Evolutionary conservation across 495 filamentous ascomycete genomes (phyloP).

Genomic region (Neurospora sp.): DNA sequence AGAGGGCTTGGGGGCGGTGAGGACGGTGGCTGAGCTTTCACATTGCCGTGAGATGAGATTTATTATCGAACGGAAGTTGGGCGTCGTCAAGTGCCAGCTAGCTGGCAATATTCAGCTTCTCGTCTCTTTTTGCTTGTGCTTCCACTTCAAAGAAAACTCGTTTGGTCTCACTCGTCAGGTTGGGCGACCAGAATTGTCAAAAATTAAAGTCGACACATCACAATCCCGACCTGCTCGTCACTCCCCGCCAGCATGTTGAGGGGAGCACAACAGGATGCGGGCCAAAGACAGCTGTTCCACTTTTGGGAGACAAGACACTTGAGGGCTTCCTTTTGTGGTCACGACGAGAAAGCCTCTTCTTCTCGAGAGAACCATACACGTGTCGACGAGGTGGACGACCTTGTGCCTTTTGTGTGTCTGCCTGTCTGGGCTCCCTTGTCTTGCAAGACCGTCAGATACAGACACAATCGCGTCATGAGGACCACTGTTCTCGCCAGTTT

Average conservation of each 20-base stretch:
- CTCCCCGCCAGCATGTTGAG: conserved; percentile 5
- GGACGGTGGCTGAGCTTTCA: conserved; percentile 20
- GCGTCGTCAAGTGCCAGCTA: conserved; percentile 12
- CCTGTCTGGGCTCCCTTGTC: neutral
- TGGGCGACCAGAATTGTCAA: neutral
- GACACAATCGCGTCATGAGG: neutral
- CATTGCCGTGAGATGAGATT: neutral
- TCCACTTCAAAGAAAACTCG: neutral
- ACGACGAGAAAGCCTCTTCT: neutral
- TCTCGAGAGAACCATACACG: neutral
- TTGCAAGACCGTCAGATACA: neutral
- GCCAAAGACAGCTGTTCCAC: conserved; percentile 1
- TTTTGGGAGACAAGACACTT: conserved; percentile 1
- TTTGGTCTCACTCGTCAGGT: neutral
- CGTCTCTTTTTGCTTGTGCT: conserved; percentile 2
- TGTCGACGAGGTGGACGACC: neutral
- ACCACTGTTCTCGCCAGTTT: neutral
- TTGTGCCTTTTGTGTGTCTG: neutral
- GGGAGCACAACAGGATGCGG: conserved; percentile 4
- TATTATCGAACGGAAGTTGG: conserved; percentile 5
- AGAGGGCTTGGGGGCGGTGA: conserved; percentile 20
- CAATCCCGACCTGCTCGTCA: conserved; percentile 3
- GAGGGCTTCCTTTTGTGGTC: neutral
- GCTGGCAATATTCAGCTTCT: conserved; percentile 1
- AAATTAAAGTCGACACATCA: conserved; percentile 1